These are phyloP conservation scores for Candida maesae DNA, from an alignment of 805 yeast species.

Conservation along the genomic window DNA sequence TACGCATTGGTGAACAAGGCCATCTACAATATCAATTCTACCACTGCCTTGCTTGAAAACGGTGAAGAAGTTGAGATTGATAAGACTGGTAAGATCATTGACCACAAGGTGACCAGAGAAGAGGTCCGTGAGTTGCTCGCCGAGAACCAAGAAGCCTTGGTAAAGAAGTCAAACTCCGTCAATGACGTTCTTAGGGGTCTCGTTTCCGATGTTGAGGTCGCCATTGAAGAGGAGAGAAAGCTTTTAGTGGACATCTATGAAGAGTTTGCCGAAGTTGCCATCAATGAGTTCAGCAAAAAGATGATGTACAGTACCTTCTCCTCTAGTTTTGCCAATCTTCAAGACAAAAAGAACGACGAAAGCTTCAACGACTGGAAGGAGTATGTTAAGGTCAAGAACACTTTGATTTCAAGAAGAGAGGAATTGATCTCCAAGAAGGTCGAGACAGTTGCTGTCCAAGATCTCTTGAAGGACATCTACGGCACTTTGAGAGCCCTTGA, in stretches of 20 bases:
- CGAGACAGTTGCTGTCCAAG: conserved; percentile 28
- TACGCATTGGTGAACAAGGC: conserved; percentile 30
- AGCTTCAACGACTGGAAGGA: conserved; percentile 57
- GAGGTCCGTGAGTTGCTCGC: conserved; percentile 42
- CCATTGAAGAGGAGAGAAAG: conserved; percentile 36
- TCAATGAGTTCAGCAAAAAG: conserved; percentile 60
- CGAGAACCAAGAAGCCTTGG: conserved; percentile 29
- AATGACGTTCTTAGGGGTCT: conserved; percentile 31
- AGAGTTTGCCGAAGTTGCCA: conserved; percentile 66
- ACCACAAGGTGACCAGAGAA: conserved; percentile 41
- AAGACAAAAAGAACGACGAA: conserved; percentile 28
- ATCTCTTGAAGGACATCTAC: conserved; percentile 33
- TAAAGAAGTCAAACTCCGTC: conserved; percentile 30
- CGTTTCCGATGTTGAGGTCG: conserved; percentile 26
- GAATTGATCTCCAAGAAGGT: conserved; percentile 36
- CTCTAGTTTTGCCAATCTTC: conserved; percentile 21
- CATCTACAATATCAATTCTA: conserved; percentile 37
- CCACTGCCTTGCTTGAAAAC: conserved; percentile 29
- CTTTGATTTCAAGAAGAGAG: conserved; percentile 54
- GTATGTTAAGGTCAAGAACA: conserved; percentile 53
- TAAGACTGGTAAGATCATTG: conserved; percentile 31
- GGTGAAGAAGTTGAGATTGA: conserved; percentile 34
- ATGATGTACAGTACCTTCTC: conserved; percentile 39
- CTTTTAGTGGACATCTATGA: conserved; percentile 62
- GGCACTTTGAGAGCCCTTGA: conserved; percentile 43